Evolutionary conservation across 176 grass and related monocot genomes (phyloP), one percentile per base, ranked within the genome.

Genomic region (Paspalum vaginatum): DNA sequence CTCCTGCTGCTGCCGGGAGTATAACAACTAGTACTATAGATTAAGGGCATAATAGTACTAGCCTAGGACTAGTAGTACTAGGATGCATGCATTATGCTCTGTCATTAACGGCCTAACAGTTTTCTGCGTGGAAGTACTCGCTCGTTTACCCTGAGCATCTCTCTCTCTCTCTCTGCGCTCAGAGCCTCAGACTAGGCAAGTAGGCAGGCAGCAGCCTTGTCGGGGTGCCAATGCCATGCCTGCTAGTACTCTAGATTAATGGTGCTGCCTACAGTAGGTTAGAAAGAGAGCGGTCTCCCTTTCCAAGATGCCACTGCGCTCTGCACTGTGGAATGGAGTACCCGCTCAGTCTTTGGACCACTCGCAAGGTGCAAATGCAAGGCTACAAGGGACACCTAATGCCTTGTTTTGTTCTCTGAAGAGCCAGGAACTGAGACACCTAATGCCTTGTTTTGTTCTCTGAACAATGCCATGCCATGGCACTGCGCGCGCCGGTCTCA

Each of bases 51-150:
- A 32, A 3, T 32, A 32, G 32, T 32, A 32, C 32, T 3, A 32
- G 32, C 3, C 32, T 3, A 32, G 32, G 32, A 1, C 32, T 32
- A 32, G 32, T 1, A 32, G 32, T 32, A 32, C 1, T 32, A 32
- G 32, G 32, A 32, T 32, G 32, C 32, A 32, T 2, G 32, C 32
- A 32, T 47, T 78, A 47, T 50, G 64, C 64, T 13, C 65, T 85
- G 38, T 73, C 58, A 79, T 79, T 72, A 85, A 64, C 49, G 26
- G 48, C 66, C 8, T 80, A 79, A 79, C 81, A 75, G 81, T 75
- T 61, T 53, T 18, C 44, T 75, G 68, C 76, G 22, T 84, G 81
- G 68, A 84, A 79, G 61, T 45, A 74, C 60, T 74, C 68, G 47
- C 67, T 77, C 75, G 6, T 10, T 64, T 68, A 21, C 60, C 27